These are phyloP conservation scores for Bisporella sp. DNA, from an alignment of 2,329 filamentous ascomycete species.

Conservation along the genomic window DNA sequence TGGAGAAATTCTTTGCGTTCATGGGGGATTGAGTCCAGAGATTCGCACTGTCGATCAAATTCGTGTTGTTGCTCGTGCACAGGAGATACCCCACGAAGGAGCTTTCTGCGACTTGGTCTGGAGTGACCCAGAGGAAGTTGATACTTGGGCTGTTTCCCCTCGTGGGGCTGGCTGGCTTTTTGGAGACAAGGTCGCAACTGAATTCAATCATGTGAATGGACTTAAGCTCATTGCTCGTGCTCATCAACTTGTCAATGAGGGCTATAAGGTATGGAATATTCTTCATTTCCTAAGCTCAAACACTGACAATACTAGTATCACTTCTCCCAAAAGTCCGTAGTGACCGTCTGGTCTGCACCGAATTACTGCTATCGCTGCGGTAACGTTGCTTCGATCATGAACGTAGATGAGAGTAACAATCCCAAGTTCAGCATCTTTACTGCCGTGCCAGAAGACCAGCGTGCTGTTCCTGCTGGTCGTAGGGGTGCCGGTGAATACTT, in stretches of 20 bases:
- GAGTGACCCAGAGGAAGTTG: conserved; percentile 67
- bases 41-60: conserved; percentile 72
- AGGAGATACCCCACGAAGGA: conserved; percentile 71
- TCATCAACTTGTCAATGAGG: conserved; percentile 71
- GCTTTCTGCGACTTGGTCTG: conserved; percentile 73
- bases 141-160: conserved; percentile 64
- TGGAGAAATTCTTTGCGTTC: conserved; percentile 66
- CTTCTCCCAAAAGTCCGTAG: conserved; percentile 89
- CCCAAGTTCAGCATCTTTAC: conserved; percentile 91
- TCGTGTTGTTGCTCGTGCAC: conserved; percentile 64
- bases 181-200: conserved; percentile 61
- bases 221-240: conserved; percentile 65
- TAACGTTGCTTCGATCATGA: conserved; percentile 74
- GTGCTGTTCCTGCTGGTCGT: conserved; percentile 68
- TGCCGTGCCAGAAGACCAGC: conserved; percentile 78
- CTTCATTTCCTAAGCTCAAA: not conserved
- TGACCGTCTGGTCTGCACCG: conserved; percentile 58
- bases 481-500: conserved; percentile 66
- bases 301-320: conserved; percentile 59
- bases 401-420: conserved; percentile 74
- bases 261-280: conserved; percentile 51
- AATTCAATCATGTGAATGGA: conserved; percentile 73
- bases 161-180: conserved; percentile 52
- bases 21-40: conserved; percentile 65
- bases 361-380: conserved; percentile 41